These are phyloP conservation scores for Quambalaria eucalypti DNA, from an alignment of 1,284 basidiomycete genomes.

Conservation along the genomic window DNA sequence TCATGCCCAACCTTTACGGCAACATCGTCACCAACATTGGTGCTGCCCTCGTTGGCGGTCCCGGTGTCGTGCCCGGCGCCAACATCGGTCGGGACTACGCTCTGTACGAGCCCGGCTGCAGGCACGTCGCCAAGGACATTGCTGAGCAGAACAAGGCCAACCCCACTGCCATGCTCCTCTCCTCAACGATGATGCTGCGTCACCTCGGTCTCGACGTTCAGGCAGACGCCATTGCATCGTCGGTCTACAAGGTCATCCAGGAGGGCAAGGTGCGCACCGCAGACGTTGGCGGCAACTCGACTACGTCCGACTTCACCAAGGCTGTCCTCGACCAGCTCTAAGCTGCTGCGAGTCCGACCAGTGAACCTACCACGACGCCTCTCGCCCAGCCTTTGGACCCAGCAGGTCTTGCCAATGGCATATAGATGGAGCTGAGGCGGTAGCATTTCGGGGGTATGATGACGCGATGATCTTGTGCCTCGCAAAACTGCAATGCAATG, in stretches of 20 bases:
- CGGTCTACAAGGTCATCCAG: slow-evolving; percentile 83
- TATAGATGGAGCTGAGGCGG: too few relatives aligned
- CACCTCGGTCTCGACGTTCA: slow-evolving; percentile 93
- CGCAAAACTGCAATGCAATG: too few relatives aligned
- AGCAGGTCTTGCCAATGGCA: too few relatives aligned
- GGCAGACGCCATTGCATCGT: slow-evolving; percentile 73
- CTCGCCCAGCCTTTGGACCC: too few relatives aligned
- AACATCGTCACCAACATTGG: slow-evolving; percentile 98
- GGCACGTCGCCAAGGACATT: slow-evolving; percentile 95
- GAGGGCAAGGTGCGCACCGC: slow-evolving; percentile 82
- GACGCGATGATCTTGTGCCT: too few relatives aligned
- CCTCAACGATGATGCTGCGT: slow-evolving; percentile 95
- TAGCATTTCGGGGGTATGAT: too few relatives aligned
- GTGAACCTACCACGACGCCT: too few relatives aligned
- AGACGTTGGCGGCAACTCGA: slow-evolving; percentile 21
- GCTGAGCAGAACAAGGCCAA: slow-evolving; percentile 97
- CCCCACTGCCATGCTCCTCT: slow-evolving; percentile 95
- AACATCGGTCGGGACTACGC: slow-evolving; percentile 97
- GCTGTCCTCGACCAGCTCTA: too few relatives aligned
- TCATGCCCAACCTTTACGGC: slow-evolving; percentile 91
- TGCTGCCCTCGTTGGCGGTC: slow-evolving; percentile 93
- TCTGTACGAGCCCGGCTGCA: slow-evolving; percentile 95
- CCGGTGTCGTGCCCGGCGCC: slow-evolving; percentile 94
- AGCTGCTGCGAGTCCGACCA: too few relatives aligned
- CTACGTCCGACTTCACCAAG: slow-evolving; percentile 53